Percentiles rank a stretch among this genome's conserved stretches.
phyloP scores from a whole-genome alignment of 441 rosid genomes.

The Adansonia gregorii region DNA sequence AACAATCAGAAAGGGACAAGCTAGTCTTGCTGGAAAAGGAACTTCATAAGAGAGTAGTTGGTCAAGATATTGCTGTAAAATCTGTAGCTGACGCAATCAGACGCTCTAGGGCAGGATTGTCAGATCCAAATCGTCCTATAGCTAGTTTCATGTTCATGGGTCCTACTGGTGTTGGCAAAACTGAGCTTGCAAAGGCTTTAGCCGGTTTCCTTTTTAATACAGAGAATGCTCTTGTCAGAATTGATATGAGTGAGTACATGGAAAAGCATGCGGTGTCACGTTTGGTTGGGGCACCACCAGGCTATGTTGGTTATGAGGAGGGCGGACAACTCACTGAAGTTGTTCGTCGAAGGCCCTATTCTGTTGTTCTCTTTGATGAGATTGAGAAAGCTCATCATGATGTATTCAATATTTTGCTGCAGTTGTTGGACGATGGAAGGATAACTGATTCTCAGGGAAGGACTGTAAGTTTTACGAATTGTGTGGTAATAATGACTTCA shows the following conservation, averaged over 20 bases:
- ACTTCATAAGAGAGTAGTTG: slow-evolving; percentile 82
- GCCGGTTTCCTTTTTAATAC: slow-evolving; percentile 71
- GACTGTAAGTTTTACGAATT: slow-evolving; percentile 77
- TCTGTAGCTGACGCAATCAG: slow-evolving; percentile 83
- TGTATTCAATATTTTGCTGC: slow-evolving; percentile 71
- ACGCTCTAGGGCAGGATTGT: slow-evolving; percentile 80
- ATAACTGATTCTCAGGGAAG: slow-evolving; percentile 87
- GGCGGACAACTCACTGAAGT: slow-evolving; percentile 85
- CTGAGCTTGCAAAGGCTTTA: slow-evolving; percentile 77
- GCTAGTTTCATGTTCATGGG: slow-evolving; percentile 96
- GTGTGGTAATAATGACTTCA: slow-evolving; percentile 80
- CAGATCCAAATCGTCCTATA: slow-evolving; percentile 72
- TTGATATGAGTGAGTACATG: slow-evolving; percentile 87
- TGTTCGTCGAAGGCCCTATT: slow-evolving; percentile 74
- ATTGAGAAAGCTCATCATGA: slow-evolving; percentile 84
- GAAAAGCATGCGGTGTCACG: slow-evolving; percentile 80
- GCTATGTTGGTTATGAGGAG: slow-evolving; percentile 85
- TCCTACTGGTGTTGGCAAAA: slow-evolving; percentile 90
- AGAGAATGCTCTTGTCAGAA: slow-evolving; percentile 74
- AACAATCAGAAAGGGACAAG: slow-evolving; percentile 75
- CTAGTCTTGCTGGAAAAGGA: slow-evolving; percentile 67
- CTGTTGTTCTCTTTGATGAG: slow-evolving; percentile 78
- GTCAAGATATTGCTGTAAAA: slow-evolving; percentile 85
- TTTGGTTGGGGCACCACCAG: slow-evolving; percentile 80
- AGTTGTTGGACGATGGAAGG: slow-evolving; percentile 78